Evolutionary conservation across 2,329 filamentous ascomycete genomes (phyloP).

Genomic region (Cryphonectria carpinicola): DNA sequence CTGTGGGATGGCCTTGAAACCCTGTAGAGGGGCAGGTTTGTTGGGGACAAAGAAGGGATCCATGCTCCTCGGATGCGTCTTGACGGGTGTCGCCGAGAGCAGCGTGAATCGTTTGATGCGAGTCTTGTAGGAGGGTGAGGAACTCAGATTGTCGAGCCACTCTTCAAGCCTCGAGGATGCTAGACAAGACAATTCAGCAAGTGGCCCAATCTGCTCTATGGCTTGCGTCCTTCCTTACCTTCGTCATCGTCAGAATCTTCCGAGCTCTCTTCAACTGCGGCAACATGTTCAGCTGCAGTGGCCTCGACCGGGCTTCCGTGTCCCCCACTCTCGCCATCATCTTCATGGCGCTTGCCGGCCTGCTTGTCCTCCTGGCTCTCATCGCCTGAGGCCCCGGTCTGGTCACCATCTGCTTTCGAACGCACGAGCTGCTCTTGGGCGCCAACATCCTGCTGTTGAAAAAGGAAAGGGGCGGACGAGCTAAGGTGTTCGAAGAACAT

Average conservation of each 20-base stretch:
- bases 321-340: neutral
- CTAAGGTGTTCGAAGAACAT: conserved; percentile 21
- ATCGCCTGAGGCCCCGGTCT: neutral
- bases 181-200: conserved; percentile 6
- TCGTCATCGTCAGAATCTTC: conserved; percentile 1
- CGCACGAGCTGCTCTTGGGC: neutral
- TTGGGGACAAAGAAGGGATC: conserved; percentile 12
- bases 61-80: conserved; percentile 23
- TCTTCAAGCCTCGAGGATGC: neutral
- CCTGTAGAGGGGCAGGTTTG: conserved; percentile 20
- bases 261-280: neutral
- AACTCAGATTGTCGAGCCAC: neutral
- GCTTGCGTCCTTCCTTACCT: neutral
- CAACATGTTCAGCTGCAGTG: neutral
- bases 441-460: neutral
- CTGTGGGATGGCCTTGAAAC: conserved; percentile 32
- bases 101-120: neutral
- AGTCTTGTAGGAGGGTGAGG: conserved; percentile 1
- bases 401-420: neutral
- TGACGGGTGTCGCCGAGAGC: neutral
- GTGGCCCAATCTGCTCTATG: neutral
- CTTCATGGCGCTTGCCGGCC: neutral
- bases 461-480: conserved; percentile 11
- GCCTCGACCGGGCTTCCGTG: neutral
- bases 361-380: neutral